Evolutionary conservation across 2,329 filamentous ascomycete genomes (phyloP).

Genomic region (Arthroderma sp.): DNA sequence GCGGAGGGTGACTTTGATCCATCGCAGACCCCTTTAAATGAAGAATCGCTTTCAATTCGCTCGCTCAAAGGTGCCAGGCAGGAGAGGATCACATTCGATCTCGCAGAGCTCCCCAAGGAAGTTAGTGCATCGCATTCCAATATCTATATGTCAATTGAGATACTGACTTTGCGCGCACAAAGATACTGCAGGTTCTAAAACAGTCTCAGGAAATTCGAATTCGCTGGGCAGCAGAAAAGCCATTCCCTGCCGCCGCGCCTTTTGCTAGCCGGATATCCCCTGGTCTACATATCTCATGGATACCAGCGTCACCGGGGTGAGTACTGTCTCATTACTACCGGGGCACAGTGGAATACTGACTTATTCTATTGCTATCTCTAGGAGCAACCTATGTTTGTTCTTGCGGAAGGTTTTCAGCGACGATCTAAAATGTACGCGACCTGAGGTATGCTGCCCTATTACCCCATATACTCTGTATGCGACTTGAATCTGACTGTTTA

Average conservation of each 20-base stretch:
- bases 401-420: constrained; percentile 45
- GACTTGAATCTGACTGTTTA: constrained; percentile 13
- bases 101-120: constrained; percentile 60
- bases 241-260: constrained; percentile 51
- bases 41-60: constrained; percentile 42
- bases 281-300: constrained; percentile 70
- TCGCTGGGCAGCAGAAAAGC: constrained; percentile 54
- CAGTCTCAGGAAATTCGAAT: constrained; percentile 61
- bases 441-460: constrained; percentile 27
- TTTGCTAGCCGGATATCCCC: constrained; percentile 63
- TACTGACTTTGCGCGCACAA: not conserved
- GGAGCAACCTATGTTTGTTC: constrained; percentile 41
- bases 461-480: not conserved
- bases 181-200: constrained; percentile 50
- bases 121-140: constrained; percentile 22
- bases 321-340: not conserved
- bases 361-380: not conserved
- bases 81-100: constrained; percentile 59
- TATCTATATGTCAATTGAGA: constrained; percentile 1
- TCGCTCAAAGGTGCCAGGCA: constrained; percentile 58
- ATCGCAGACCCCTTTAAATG: constrained; percentile 45
- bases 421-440: constrained; percentile 41
- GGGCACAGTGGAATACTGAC: no score
- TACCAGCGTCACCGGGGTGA: constrained; percentile 32
- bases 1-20: constrained; percentile 53